These are phyloP conservation scores for Puccinia hordei DNA, from an alignment of 1,284 basidiomycete species.

Conservation along the genomic window DNA sequence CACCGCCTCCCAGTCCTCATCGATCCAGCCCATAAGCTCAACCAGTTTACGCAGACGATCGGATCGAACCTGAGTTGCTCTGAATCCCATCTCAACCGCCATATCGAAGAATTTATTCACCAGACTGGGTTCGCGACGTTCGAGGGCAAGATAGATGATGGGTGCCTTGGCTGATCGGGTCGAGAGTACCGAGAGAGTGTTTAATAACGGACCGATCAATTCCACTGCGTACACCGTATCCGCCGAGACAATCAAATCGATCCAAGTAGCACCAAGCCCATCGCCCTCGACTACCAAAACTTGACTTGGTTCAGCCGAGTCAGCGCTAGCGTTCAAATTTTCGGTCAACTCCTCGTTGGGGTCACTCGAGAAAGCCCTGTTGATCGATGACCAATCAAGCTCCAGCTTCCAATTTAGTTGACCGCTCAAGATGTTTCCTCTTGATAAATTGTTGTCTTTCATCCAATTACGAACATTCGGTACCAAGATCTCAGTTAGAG, in stretches of 20 bases:
- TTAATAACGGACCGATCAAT: conserved; percentile 72
- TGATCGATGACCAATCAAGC: conserved; percentile 55
- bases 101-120: conserved; percentile 67
- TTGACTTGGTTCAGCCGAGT: neutral
- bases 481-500: conserved; percentile 70
- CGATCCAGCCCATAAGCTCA: conserved; percentile 63
- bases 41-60: conserved; percentile 65
- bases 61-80: conserved; percentile 66
- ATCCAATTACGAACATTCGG: conserved; percentile 68
- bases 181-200: conserved; percentile 67
- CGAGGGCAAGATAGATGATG: conserved; percentile 71
- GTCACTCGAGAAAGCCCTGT: neutral
- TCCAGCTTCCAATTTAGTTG: conserved; percentile 66
- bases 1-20: conserved; percentile 73
- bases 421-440: conserved; percentile 59
- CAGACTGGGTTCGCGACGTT: conserved; percentile 72
- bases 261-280: conserved; percentile 60
- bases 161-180: conserved; percentile 58
- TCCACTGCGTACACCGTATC: conserved; percentile 76
- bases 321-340: neutral
- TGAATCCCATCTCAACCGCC: conserved; percentile 66
- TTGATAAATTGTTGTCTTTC: conserved; percentile 22
- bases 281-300: conserved; percentile 8
- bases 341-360: neutral
- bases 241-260: conserved; percentile 78